Conservation (phyloP, 2,329 filamentous ascomycete species). For the Sporothrix inflata region DNA sequence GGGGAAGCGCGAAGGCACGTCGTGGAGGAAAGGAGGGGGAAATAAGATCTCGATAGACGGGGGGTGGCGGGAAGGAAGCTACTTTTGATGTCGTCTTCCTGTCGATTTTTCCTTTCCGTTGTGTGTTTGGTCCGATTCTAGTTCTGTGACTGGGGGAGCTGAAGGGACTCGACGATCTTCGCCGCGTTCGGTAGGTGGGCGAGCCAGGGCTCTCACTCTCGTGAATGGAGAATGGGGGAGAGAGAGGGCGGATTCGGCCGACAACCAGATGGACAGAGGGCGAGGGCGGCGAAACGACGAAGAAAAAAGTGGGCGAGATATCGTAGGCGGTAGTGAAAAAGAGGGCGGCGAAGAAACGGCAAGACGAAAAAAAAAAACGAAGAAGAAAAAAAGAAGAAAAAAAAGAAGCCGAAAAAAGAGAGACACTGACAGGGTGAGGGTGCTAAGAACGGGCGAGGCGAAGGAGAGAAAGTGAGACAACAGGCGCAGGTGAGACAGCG, state of each 20-base stretch:
- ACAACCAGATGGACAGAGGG: not conserved
- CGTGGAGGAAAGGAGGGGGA: not conserved
- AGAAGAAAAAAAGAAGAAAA: slow-evolving; percentile 8
- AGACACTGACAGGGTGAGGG: slow-evolving; percentile 14
- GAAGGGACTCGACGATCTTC: slow-evolving; percentile 32
- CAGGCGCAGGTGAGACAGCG: slow-evolving; percentile 27
- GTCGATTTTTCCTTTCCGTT: not conserved
- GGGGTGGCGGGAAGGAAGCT: slow-evolving; percentile 21
- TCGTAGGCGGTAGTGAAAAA: not conserved
- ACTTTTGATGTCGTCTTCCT: slow-evolving; percentile 16
- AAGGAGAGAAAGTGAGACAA: slow-evolving; percentile 21
- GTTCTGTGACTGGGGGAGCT: slow-evolving; percentile 12
- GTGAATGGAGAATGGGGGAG: slow-evolving; percentile 19
- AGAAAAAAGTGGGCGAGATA: slow-evolving; percentile 16
- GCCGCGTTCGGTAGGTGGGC: slow-evolving; percentile 28
- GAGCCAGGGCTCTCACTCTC: not conserved
- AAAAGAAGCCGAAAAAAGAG: slow-evolving; percentile 15
- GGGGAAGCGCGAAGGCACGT: not conserved
- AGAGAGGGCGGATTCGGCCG: slow-evolving; percentile 12
- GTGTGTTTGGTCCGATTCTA: not conserved
- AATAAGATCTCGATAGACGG: slow-evolving; percentile 23
- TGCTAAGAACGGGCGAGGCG: not conserved
- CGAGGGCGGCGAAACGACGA: not conserved
- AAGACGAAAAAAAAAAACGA: slow-evolving; percentile 1
- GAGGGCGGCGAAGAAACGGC: not conserved